Conservation (phyloP, 1,284 basidiomycete species). For the Dichomitus squalens region DNA sequence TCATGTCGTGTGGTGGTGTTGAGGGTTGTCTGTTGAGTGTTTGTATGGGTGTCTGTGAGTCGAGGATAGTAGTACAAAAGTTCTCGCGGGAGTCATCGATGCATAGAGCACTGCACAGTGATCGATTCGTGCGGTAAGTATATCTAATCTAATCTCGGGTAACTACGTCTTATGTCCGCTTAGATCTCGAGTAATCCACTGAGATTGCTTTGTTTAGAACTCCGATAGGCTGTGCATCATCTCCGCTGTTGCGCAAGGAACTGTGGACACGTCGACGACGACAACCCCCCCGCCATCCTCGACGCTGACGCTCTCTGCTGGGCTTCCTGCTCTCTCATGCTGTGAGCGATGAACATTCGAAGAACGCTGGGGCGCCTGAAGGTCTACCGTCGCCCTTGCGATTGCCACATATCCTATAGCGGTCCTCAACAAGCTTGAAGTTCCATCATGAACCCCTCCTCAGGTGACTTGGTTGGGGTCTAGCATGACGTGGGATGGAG, state of each 20-base stretch:
- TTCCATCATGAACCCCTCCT: background rate
- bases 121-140: background rate
- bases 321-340: slow-evolving; percentile 7
- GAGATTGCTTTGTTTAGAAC: background rate
- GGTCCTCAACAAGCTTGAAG: background rate
- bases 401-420: background rate
- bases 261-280: background rate
- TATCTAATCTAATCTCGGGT: slow-evolving; percentile 14
- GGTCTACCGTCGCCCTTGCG: background rate
- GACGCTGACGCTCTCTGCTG: slow-evolving; percentile 11
- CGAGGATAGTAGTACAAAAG: background rate
- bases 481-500: background rate
- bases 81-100: background rate
- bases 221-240: slow-evolving; percentile 9
- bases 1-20: slow-evolving; percentile 45
- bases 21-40: background rate
- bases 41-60: background rate
- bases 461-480: background rate
- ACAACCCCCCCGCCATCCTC: slow-evolving; percentile 6
- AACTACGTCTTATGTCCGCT: too few species aligned
- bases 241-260: slow-evolving; percentile 5
- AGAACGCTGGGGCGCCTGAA: slow-evolving; percentile 2
- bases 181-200: background rate
- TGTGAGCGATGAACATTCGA: slow-evolving; percentile 1
- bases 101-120: background rate